Evolutionary conservation across 2,329 filamentous ascomycete species (phyloP).

Genomic region (Apiospora arundinis): DNA sequence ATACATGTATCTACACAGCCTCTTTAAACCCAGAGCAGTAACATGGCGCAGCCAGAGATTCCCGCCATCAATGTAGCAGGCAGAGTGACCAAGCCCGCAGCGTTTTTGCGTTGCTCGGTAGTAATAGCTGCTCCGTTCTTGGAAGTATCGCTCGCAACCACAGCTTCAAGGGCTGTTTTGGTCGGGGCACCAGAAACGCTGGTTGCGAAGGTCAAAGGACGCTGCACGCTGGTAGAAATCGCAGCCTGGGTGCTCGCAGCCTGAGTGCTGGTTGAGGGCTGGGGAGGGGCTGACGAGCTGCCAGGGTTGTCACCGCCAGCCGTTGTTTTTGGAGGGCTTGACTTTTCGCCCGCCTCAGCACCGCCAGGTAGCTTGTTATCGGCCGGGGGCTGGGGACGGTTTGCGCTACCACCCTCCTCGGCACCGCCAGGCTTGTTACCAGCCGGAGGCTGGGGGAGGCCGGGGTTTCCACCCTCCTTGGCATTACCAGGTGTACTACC

Average conservation of each 20-base stretch:
- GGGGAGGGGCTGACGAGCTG: neutral
- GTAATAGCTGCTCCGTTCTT: neutral
- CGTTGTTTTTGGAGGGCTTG: neutral
- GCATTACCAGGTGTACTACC: too few relatives aligned
- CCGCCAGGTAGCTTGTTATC: neutral
- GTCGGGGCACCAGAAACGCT: neutral
- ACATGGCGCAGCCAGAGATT: neutral
- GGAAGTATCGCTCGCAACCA: slow-evolving; percentile 1
- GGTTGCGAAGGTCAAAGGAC: slow-evolving; percentile 9
- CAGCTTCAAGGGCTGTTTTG: neutral
- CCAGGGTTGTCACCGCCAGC: neutral
- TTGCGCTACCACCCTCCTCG: neutral
- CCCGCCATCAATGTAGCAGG: neutral
- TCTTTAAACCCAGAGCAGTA: neutral
- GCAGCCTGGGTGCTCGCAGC: neutral
- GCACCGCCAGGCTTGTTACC: neutral
- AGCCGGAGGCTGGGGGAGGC: neutral
- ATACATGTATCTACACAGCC: neutral
- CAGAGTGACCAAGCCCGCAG: neutral
- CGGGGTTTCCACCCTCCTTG: neutral
- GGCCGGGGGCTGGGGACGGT: neutral
- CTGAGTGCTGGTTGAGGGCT: too few relatives aligned
- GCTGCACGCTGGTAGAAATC: slow-evolving; percentile 3
- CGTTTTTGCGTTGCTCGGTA: neutral
- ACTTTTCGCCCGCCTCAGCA: neutral